Conservation (phyloP, 2,329 filamentous ascomycete species). For the Paecilomyces sp. region DNA sequence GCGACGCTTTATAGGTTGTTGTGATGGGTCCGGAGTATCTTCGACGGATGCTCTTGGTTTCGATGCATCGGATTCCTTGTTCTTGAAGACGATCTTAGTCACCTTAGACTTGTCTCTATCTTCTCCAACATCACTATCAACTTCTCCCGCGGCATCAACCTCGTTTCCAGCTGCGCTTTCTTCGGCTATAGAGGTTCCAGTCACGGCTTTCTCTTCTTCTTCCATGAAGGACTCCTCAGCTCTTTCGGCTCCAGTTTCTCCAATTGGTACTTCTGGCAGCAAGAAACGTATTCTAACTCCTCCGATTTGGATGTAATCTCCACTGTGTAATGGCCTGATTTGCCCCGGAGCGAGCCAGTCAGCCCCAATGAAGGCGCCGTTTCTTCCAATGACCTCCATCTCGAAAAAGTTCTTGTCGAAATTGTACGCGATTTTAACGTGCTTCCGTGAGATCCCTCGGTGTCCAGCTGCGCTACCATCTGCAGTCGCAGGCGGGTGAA, state of each 20-base stretch:
- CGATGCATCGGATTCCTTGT: constrained; percentile 19
- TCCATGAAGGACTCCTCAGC: constrained; percentile 33
- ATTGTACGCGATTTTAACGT: constrained; percentile 56
- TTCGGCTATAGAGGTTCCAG: constrained; percentile 23
- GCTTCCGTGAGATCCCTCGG: constrained; percentile 55
- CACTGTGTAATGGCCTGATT: constrained; percentile 46
- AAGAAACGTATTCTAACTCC: constrained; percentile 51
- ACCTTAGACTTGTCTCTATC: constrained; percentile 20
- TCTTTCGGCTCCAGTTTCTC: constrained; percentile 42
- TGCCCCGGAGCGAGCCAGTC: constrained; percentile 42
- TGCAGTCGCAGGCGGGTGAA: constrained; percentile 48
- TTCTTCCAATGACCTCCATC: constrained; percentile 52
- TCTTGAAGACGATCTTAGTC: constrained; percentile 22
- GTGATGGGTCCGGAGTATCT: constrained; percentile 26
- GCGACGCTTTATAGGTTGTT: constrained; percentile 34
- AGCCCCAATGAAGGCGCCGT: constrained; percentile 51
- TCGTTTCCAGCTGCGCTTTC: constrained; percentile 10
- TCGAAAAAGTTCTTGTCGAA: constrained; percentile 51
- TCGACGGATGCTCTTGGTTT: constrained; percentile 24
- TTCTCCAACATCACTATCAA: constrained; percentile 16
- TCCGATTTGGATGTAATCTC: constrained; percentile 53
- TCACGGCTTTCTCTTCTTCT: constrained; percentile 21
- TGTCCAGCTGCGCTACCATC: constrained; percentile 43
- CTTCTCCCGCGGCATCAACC: not conserved
- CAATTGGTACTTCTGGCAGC: constrained; percentile 45